Evolutionary conservation across 1,284 basidiomycete genomes (phyloP), one percentile per base, ranked within the genome.

Genomic region (Boletus sp.): DNA sequence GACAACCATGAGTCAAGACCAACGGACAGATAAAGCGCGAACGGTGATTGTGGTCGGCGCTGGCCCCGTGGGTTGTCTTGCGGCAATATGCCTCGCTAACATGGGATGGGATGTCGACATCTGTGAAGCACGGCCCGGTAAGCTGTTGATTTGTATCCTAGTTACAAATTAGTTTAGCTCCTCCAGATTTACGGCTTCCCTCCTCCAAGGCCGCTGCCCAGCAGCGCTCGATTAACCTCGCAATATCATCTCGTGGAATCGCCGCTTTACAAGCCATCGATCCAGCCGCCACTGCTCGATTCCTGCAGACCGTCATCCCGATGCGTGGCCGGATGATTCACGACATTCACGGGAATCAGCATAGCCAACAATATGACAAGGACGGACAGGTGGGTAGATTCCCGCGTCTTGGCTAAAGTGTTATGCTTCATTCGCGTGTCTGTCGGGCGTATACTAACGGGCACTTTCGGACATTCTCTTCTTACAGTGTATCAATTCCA

Each of bases 241-340:
- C 94, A 29, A 92, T 99, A 55, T 97, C 94, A 16, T 82, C 92
- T 50, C 83, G 95, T 46, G 95, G 94, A 51, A 85, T 98, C 48
- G 81, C 86, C 55, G 94, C 94, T 27, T 74, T 98, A 36, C 76
- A 84, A 58, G 81, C 83, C 43, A 81, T 98, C 57, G 85, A 92
- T 68, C 76, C 86, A 22, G 78, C 76, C 30, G 76, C 88, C 42
- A 84, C 88, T 22, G 77, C 84, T 52, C 75, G 83, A 48, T 88
- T 97, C 58, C 70, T 96, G 55, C 69, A 82, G 54, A 78, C 84
- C 37, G 85, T 86, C 23, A 93, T 98, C 67, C 94, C 94, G 53
- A 96, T 99, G 93, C 82, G 80, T 53, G 93, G 90, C 26, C 78
- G 96, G 45, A 96, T 98, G 92, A 94, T 99, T 56, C 95, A 99